phyloP scores from a whole-genome alignment of 345 rosid species.

The Linum trigynum region DNA sequence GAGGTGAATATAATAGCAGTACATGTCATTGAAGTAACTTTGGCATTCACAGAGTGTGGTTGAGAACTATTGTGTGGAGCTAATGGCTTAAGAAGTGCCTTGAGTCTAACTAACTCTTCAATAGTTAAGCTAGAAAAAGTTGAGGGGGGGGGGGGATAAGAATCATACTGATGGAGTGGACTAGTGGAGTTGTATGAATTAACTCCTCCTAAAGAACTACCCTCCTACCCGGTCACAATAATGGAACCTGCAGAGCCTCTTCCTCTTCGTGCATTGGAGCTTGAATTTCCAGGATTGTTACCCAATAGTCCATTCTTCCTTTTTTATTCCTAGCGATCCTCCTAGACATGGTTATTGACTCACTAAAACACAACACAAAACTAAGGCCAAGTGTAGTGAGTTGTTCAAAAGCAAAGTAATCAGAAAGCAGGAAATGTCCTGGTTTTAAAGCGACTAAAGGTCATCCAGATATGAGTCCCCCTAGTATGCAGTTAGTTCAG shows the following conservation, averaged over 20 bases:
- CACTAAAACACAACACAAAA: no score
- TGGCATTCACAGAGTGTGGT: background rate
- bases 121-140: background rate
- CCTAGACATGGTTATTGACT: background rate
- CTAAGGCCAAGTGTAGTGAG: no score
- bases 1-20: background rate
- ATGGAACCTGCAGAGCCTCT: background rate
- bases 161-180: background rate
- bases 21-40: background rate
- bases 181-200: no score
- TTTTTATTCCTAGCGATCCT: background rate
- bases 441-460: no score
- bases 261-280: background rate
- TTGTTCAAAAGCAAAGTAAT: no score
- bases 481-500: no score
- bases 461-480: no score
- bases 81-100: background rate
- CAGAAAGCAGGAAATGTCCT: no score
- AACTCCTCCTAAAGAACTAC: no score
- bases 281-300: background rate
- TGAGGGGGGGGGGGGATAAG: background rate
- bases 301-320: background rate
- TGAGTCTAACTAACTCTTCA: background rate
- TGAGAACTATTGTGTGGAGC: background rate
- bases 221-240: background rate